These are phyloP conservation scores for Malassezia japonica DNA, from an alignment of 1,284 basidiomycete species.

Conservation along the genomic window DNA sequence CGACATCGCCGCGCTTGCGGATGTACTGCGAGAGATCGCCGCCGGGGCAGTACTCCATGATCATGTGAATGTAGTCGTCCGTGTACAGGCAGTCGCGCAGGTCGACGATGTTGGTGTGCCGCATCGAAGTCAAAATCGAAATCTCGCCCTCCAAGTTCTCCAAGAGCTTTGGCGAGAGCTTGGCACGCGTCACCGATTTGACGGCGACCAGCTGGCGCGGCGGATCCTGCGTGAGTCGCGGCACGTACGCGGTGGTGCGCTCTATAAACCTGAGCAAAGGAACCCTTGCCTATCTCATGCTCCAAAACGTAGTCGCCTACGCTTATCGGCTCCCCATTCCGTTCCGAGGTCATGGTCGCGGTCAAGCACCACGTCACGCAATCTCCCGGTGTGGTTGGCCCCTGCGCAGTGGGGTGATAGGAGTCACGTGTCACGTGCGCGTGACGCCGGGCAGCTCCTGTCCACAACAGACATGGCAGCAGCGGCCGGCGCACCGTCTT, in stretches of 20 bases:
- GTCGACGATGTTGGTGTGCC: conserved; percentile 84
- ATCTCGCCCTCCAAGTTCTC: conserved; percentile 97
- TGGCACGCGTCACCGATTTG: conserved; percentile 84
- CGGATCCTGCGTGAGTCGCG: neutral
- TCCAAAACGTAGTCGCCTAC: conserved; percentile 53
- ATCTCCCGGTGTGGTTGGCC: conserved; percentile 2
- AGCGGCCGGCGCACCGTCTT: neutral
- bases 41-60: conserved; percentile 94
- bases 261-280: conserved; percentile 90
- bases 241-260: conserved; percentile 55
- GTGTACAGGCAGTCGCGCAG: conserved; percentile 88
- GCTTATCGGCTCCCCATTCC: conserved; percentile 22
- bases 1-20: conserved; percentile 49
- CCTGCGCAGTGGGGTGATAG: conserved; percentile 2
- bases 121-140: conserved; percentile 84
- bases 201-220: conserved; percentile 61
- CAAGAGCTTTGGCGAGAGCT: conserved; percentile 80
- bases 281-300: conserved; percentile 60
- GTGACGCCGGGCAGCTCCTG: neutral
- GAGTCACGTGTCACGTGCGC: conserved; percentile 2
- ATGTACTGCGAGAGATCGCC: conserved; percentile 94
- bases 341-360: conserved; percentile 13
- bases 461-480: neutral
- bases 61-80: conserved; percentile 84
- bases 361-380: neutral